Evolutionary conservation across 495 filamentous ascomycete genomes (phyloP).

Genomic region (Annulohypoxylon moriforme): DNA sequence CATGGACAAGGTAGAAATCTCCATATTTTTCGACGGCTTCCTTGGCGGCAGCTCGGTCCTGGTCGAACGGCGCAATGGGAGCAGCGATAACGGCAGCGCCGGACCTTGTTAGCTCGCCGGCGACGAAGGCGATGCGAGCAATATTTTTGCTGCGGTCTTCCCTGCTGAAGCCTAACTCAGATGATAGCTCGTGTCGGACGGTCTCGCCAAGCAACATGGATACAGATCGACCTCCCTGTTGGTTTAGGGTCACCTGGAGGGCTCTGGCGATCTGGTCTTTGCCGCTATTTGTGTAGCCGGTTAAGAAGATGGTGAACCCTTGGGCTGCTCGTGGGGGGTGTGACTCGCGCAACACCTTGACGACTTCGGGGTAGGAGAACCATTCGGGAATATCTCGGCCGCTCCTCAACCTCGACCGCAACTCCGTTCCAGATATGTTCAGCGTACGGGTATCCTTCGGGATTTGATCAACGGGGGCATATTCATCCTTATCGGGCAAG

Average conservation of each 20-base stretch:
- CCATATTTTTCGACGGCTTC: conserved; percentile 89
- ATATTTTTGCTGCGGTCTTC: conserved; percentile 97
- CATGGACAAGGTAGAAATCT: conserved; percentile 93
- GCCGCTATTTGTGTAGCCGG: conserved; percentile 94
- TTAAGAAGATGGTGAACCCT: conserved; percentile 98
- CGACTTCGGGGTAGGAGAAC: conserved; percentile 99
- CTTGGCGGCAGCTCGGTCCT: conserved; percentile 76
- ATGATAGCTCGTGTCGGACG: conserved; percentile 90
- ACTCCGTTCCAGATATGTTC: conserved; percentile 96
- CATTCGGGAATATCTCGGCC: conserved; percentile 96
- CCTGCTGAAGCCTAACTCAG: conserved; percentile 93
- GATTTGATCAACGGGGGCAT: conserved; percentile 91
- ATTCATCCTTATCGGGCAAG: conserved; percentile 96
- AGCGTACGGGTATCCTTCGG: conserved; percentile 84
- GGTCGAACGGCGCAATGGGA: conserved; percentile 95
- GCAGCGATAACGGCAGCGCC: conserved; percentile 96
- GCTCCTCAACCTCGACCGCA: conserved; percentile 86
- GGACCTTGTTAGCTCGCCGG: conserved; percentile 90
- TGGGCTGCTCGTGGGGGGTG: conserved; percentile 89
- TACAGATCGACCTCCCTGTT: conserved; percentile 95
- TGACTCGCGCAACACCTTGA: conserved; percentile 92
- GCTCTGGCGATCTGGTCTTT: conserved; percentile 97
- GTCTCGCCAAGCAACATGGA: conserved; percentile 95
- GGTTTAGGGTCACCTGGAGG: conserved; percentile 96
- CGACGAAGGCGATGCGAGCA: conserved; percentile 95